These are phyloP conservation scores for Ascochyta pisi DNA, from an alignment of 2,329 filamentous ascomycete species.

Conservation along the genomic window DNA sequence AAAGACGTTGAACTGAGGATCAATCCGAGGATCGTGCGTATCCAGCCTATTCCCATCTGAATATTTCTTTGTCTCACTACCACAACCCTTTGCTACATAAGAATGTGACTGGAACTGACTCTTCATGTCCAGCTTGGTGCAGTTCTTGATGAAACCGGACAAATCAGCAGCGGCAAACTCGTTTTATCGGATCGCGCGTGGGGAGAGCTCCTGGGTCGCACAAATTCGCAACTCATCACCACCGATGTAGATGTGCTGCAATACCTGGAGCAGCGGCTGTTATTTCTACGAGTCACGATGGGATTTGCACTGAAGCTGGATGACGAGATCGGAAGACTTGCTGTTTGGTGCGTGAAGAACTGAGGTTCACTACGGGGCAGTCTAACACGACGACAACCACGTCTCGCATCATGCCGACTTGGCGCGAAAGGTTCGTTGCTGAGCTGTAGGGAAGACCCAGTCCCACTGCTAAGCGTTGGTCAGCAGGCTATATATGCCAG, in stretches of 20 bases:
- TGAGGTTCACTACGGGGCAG: conserved; percentile 7
- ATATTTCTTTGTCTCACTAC: not conserved
- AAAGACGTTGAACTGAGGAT: conserved; percentile 45
- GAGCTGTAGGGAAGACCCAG: conserved; percentile 8
- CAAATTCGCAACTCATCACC: conserved; percentile 53
- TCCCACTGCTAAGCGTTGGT: conserved; percentile 3
- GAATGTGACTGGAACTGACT: not conserved
- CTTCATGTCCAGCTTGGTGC: conserved; percentile 46
- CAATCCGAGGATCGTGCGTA: conserved; percentile 52
- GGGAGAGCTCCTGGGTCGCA: conserved; percentile 57
- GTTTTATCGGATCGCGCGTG: conserved; percentile 63
- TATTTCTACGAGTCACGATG: conserved; percentile 61
- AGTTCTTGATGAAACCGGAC: conserved; percentile 63
- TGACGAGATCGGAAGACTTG: conserved; percentile 39
- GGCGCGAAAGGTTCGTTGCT: conserved; percentile 7
- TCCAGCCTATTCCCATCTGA: not conserved
- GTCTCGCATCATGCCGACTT: conserved; percentile 9
- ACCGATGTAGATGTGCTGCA: conserved; percentile 51
- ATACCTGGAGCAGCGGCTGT: conserved; percentile 59
- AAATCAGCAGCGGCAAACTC: conserved; percentile 59
- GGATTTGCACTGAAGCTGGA: conserved; percentile 61
- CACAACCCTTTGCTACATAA: not conserved
- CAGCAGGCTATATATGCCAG: not conserved
- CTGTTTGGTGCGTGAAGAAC: conserved; percentile 41
- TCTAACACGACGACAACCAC: not conserved